A percentile compares a stretch with the other conserved stretches of the same genome.
Conservation (phyloP, 805 yeast species). For the Spathaspora girioi region DNA sequence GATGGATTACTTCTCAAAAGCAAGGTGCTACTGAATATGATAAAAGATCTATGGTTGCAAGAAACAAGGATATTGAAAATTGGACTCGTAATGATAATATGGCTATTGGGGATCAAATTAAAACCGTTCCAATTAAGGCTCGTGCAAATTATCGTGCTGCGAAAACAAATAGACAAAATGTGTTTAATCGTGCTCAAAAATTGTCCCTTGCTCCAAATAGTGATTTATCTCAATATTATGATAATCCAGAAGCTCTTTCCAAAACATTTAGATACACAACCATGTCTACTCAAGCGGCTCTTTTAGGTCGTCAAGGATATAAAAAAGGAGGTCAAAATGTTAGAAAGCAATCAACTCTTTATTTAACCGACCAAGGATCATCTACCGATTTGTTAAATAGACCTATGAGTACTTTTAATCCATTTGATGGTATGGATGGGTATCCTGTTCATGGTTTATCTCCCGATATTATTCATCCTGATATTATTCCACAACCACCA, state of each 20-base stretch:
- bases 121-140: slow-evolving; percentile 46
- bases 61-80: slow-evolving; percentile 68
- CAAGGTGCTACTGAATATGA: slow-evolving; percentile 77
- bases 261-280: slow-evolving; percentile 50
- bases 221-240: slow-evolving; percentile 33
- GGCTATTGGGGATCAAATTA: slow-evolving; percentile 48
- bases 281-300: slow-evolving; percentile 62
- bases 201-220: slow-evolving; percentile 37
- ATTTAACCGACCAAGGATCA: slow-evolving; percentile 26
- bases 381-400: slow-evolving; percentile 33
- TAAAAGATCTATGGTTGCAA: slow-evolving; percentile 55
- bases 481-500: slow-evolving; percentile 89
- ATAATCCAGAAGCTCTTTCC: slow-evolving; percentile 26
- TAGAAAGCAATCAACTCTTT: slow-evolving; percentile 20
- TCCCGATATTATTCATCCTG: slow-evolving; percentile 62
- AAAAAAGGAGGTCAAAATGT: slow-evolving; percentile 12
- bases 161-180: slow-evolving; percentile 37
- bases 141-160: slow-evolving; percentile 46
- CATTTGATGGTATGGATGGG: slow-evolving; percentile 30
- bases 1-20: slow-evolving; percentile 67
- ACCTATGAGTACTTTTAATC: slow-evolving; percentile 25
- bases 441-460: slow-evolving; percentile 46
- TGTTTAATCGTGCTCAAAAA: slow-evolving; percentile 26
- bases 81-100: slow-evolving; percentile 68
- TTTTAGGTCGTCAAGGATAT: slow-evolving; percentile 17